A percentile compares a stretch with the other conserved stretches of the same genome.
phyloP scores from a whole-genome alignment of 2,329 filamentous ascomycete species.

The Didymella keratinophila region DNA sequence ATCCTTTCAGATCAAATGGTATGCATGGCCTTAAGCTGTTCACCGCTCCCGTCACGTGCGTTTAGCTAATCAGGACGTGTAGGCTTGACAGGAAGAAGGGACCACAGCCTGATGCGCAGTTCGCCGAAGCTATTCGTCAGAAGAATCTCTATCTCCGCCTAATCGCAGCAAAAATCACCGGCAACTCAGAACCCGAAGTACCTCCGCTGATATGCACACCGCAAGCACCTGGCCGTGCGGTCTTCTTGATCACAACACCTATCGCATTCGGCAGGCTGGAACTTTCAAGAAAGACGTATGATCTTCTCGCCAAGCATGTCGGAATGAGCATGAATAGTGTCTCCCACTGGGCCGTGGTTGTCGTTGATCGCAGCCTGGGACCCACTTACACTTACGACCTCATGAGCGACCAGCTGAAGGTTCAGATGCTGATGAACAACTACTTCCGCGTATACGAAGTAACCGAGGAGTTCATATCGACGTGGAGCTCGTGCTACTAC shows the following conservation, averaged over 20 bases:
- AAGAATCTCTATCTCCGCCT: constrained; percentile 19
- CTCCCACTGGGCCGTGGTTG: constrained; percentile 19
- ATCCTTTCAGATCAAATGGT: constrained; percentile 22
- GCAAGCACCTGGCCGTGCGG: constrained; percentile 9
- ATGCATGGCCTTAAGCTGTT: not conserved
- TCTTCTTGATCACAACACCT: constrained; percentile 21
- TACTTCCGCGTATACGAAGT: constrained; percentile 23
- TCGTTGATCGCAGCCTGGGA: constrained; percentile 17
- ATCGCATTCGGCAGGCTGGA: constrained; percentile 21
- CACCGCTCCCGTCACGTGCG: constrained; percentile 2
- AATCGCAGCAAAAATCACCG: constrained; percentile 18
- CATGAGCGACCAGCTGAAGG: constrained; percentile 21
- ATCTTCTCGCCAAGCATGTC: constrained; percentile 20
- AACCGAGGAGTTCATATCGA: constrained; percentile 11
- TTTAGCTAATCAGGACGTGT: not conserved
- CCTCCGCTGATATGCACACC: constrained; percentile 21
- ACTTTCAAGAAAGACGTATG: constrained; percentile 15
- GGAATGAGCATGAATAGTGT: constrained; percentile 24
- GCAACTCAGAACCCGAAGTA: constrained; percentile 22
- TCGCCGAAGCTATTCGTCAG: constrained; percentile 18
- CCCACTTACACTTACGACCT: constrained; percentile 19
- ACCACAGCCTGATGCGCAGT: constrained; percentile 9
- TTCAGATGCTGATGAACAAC: constrained; percentile 24
- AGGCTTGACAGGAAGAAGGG: constrained; percentile 18
- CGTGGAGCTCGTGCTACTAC: constrained; percentile 24